Base-by-base conservation (phyloP, 1,284 basidiomycete species). In the Trichosporon sp. region DNA sequence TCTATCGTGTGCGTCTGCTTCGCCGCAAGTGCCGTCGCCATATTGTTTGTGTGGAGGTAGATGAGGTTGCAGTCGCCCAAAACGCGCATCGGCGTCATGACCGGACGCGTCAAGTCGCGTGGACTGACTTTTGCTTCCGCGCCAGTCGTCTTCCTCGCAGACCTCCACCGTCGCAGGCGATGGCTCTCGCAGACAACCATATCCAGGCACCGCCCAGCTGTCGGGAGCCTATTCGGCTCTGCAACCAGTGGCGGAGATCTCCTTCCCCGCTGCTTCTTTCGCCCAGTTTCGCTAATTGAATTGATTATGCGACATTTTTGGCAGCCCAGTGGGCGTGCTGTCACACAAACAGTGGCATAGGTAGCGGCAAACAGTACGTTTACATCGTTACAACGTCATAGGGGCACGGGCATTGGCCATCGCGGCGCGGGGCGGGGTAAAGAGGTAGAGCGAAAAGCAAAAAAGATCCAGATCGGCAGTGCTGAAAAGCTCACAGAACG, bases 1-100 rank as follows among this genome's bases (percentile, higher is more conserved):
- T 88, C 87, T 13, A 54, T n/a, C 49, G 49, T 31, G 16, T 54
- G 49, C 25, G 49, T 29, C 60, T 64, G 60, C 36, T 59, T 54
- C 0, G 62, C 44, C 6, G 49, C 49, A 4, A 58, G 21, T 14
- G 58, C 14, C 2, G 65, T 62, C 10, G 65, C 58, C 65, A 64
- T 64, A 3, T 2, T 54, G 49, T n/a, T 21, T 19, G 57, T 9
- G 57, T 7, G 46, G 40, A 33, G 11, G 46, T 36, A 4, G 57
- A 40, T 21, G 33, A 32, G 9, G 49, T 54, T 29, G 49, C 25
- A 31, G 49, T 21, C 25, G 46, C 29, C 31, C 46, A 23, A 44
- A 62, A 59, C 37, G 44, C 37, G 46, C 19, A 31, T 21, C 9
- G 56, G 62, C 62, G 65, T 66, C 56, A 58, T 54, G 49, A 54